Conservation (phyloP, 306 rosid species). For the Pachyrhizus erosus region DNA sequence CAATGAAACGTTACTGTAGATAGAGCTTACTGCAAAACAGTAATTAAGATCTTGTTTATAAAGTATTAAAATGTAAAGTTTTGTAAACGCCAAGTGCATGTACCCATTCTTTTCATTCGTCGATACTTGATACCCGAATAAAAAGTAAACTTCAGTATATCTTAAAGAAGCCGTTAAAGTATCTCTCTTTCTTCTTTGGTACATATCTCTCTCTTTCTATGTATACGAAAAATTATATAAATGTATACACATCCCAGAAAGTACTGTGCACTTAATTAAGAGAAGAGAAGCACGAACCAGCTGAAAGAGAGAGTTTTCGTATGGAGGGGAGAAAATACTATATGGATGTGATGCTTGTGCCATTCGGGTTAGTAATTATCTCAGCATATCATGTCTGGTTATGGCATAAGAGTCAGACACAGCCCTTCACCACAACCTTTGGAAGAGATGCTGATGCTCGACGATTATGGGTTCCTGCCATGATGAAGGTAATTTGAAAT, state of each 20-base stretch:
- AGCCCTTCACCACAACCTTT: constrained; percentile 65
- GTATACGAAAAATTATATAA: too few relatives aligned
- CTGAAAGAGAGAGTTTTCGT: not conserved
- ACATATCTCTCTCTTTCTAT: too few relatives aligned
- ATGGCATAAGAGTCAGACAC: constrained; percentile 64
- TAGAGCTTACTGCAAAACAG: too few relatives aligned
- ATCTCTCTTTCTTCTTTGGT: too few relatives aligned
- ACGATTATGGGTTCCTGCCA: constrained; percentile 66
- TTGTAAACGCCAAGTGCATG: too few relatives aligned
- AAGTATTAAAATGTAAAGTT: too few relatives aligned
- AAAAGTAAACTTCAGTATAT: too few relatives aligned
- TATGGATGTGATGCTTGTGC: constrained; percentile 54
- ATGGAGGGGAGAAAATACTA: constrained; percentile 63
- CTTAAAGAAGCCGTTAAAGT: too few relatives aligned
- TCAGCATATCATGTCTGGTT: constrained; percentile 69
- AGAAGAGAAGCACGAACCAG: not conserved
- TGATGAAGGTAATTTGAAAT: constrained; percentile 54
- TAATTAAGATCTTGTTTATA: too few relatives aligned
- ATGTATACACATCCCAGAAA: not conserved
- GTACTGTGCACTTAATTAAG: not conserved
- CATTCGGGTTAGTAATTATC: constrained; percentile 58
- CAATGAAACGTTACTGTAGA: too few relatives aligned
- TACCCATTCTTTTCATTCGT: too few relatives aligned
- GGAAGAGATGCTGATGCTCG: constrained; percentile 69
- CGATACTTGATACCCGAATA: too few relatives aligned